phyloP scores from a whole-genome alignment of 202 grass and related monocot genomes.

The Digitaria exilis region DNA sequence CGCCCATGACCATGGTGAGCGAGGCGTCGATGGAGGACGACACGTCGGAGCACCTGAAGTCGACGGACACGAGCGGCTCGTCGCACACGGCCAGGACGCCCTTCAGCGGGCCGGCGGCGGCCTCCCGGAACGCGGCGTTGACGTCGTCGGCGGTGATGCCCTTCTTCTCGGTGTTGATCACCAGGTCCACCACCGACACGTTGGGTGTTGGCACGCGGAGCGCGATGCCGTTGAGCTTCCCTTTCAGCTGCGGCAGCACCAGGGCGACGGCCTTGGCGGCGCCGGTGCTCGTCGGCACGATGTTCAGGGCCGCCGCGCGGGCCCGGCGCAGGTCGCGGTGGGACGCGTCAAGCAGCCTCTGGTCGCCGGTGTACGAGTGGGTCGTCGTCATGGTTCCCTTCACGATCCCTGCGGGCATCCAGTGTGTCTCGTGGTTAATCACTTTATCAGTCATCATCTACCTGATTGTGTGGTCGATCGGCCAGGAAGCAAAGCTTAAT shows the following conservation, averaged over 20 bases:
- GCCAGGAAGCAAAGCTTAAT: neutral
- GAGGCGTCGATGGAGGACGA: conserved; percentile 88
- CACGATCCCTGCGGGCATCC: conserved; percentile 66
- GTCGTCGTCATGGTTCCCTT: conserved; percentile 99
- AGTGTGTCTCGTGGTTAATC: neutral
- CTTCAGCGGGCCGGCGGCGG: conserved; percentile 66
- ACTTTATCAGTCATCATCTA: no score
- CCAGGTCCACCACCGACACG: conserved; percentile 95
- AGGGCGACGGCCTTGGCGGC: conserved; percentile 94
- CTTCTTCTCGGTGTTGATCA: conserved; percentile 87
- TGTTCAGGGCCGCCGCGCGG: conserved; percentile 90
- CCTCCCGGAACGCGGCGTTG: conserved; percentile 82
- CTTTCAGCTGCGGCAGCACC: conserved; percentile 94
- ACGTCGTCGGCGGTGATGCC: conserved; percentile 88
- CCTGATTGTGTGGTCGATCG: neutral
- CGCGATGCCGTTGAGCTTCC: conserved; percentile 97
- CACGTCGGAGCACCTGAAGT: conserved; percentile 92
- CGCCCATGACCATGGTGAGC: conserved; percentile 98
- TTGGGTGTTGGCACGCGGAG: conserved; percentile 99
- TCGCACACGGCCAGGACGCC: conserved; percentile 87
- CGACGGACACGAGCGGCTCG: conserved; percentile 85
- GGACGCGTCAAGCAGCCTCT: conserved; percentile 93
- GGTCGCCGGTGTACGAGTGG: conserved; percentile 97
- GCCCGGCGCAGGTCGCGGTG: conserved; percentile 90
- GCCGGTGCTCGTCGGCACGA: conserved; percentile 94